Percentiles rank a stretch among this genome's conserved stretches.
These are phyloP conservation scores for Drechslera avenae DNA, from an alignment of 2,329 filamentous ascomycete species.

Conservation along the genomic window DNA sequence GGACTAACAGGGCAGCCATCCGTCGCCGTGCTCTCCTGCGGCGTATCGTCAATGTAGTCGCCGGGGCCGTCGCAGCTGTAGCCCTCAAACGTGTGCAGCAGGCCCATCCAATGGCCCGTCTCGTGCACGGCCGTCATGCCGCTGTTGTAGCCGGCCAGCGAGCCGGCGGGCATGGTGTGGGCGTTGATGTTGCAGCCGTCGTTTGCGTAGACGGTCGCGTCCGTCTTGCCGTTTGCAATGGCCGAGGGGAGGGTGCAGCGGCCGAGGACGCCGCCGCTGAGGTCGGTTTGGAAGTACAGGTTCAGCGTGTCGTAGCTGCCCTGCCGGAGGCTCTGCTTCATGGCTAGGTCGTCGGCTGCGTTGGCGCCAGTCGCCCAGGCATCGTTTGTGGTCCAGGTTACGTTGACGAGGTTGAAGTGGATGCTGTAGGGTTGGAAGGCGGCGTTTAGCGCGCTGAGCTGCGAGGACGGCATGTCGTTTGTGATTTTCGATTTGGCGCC, in stretches of 20 bases:
- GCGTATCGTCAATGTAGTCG: conserved; percentile 54
- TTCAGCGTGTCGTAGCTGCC: conserved; percentile 62
- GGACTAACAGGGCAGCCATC: conserved; percentile 58
- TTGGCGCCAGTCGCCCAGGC: conserved; percentile 57
- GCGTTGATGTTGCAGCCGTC: conserved; percentile 64
- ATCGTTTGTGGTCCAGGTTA: conserved; percentile 59
- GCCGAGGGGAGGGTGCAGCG: conserved; percentile 58
- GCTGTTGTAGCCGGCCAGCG: conserved; percentile 55
- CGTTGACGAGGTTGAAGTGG: conserved; percentile 55
- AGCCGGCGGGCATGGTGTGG: conserved; percentile 61
- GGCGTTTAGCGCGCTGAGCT: conserved; percentile 49
- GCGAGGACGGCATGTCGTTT: conserved; percentile 48
- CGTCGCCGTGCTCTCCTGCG: conserved; percentile 53
- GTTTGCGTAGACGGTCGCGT: conserved; percentile 52
- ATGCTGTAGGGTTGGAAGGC: conserved; percentile 59
- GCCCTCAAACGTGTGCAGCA: conserved; percentile 56
- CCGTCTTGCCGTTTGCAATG: conserved; percentile 47
- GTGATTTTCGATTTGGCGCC: conserved; percentile 48
- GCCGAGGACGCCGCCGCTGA: conserved; percentile 56
- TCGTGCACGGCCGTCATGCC: conserved; percentile 57
- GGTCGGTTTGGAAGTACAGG: conserved; percentile 64
- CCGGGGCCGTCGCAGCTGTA: conserved; percentile 52
- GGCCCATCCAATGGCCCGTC: conserved; percentile 55
- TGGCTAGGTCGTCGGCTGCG: conserved; percentile 53
- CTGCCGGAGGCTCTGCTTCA: conserved; percentile 60